These are phyloP conservation scores for Leccinum olivaceopallidum DNA, from an alignment of 768 basidiomycete species.

Conservation along the genomic window DNA sequence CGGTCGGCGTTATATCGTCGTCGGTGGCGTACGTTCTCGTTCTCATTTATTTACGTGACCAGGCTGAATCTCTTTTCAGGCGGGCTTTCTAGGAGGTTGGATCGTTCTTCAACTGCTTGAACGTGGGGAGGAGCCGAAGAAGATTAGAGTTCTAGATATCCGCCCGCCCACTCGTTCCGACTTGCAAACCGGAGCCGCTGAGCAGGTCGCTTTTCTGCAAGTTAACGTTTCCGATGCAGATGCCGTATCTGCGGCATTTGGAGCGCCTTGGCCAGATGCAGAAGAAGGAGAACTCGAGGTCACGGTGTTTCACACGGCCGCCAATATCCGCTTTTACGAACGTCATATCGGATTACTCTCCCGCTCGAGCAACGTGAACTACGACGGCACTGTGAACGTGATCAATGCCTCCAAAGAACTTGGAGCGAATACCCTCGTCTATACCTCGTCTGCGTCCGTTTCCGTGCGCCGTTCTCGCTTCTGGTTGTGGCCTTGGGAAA, in stretches of 20 bases:
- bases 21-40: constrained; percentile 61
- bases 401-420: constrained; percentile 54
- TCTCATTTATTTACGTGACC: neutral
- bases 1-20: constrained; percentile 72
- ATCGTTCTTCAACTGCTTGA: constrained; percentile 66
- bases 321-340: constrained; percentile 79
- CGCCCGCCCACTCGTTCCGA: constrained; percentile 59
- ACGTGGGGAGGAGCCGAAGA: constrained; percentile 67
- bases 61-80: constrained; percentile 37
- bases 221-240: constrained; percentile 56
- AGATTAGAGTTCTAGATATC: constrained; percentile 69
- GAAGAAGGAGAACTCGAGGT: constrained; percentile 32
- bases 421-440: constrained; percentile 61
- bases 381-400: constrained; percentile 67
- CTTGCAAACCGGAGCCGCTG: constrained; percentile 50
- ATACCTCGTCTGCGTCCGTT: constrained; percentile 74
- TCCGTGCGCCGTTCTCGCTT: constrained; percentile 57
- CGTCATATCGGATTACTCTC: constrained; percentile 50
- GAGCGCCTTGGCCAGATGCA: constrained; percentile 56
- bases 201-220: constrained; percentile 55
- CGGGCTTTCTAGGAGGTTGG: constrained; percentile 80
- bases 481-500: constrained; percentile 78
- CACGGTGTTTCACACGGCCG: constrained; percentile 77
- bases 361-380: constrained; percentile 62
- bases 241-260: constrained; percentile 62